A percentile compares a stretch with the other conserved stretches of the same genome.
phyloP scores from a whole-genome alignment of 176 grass and related monocot genomes.

The Chloris gayana region DNA sequence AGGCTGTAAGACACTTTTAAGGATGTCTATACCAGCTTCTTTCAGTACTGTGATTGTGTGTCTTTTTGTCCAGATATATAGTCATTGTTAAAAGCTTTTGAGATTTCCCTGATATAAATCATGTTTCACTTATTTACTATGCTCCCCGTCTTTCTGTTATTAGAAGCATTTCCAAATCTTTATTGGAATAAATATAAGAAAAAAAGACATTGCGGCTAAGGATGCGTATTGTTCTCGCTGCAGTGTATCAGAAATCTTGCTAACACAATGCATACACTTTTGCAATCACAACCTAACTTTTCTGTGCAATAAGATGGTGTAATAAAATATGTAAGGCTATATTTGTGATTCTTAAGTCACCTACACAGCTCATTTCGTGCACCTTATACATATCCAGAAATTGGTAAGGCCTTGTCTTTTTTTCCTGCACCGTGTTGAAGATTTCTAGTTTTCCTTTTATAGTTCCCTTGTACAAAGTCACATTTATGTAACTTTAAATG shows the following conservation, averaged over 20 bases:
- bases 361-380: background rate
- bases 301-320: background rate
- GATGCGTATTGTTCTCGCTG: background rate
- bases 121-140: background rate
- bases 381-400: background rate
- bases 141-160: background rate
- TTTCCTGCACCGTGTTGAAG: background rate
- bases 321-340: background rate
- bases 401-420: background rate
- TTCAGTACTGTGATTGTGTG: background rate
- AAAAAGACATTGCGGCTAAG: background rate
- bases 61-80: background rate
- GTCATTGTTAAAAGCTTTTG: slow-evolving; percentile 1
- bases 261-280: background rate
- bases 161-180: background rate
- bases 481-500: background rate
- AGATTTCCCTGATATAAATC: background rate
- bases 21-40: background rate
- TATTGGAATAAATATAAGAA: background rate
- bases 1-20: background rate
- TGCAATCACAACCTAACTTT: background rate
- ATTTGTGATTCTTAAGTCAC: background rate
- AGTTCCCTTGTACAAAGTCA: background rate
- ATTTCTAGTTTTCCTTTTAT: background rate
- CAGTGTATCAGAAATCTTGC: background rate